A percentile compares a stretch with the other conserved stretches of the same genome.
Conservation (phyloP, 148 eudicot species). For the Rhododendron griersonianum region DNA sequence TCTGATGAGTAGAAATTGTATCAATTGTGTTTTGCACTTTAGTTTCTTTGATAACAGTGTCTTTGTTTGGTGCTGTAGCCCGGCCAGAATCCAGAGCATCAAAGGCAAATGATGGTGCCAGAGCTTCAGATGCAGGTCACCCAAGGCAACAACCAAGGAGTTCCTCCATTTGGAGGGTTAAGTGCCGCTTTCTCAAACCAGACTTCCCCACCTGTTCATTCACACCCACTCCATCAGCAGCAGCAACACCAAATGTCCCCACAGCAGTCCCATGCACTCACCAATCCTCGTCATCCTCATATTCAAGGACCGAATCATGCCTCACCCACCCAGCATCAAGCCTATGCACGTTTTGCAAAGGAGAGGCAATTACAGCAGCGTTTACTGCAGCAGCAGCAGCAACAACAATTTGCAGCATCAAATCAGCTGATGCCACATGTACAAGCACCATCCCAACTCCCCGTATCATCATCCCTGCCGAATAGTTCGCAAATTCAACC, state of each 20-base stretch:
- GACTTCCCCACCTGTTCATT: constrained; percentile 41
- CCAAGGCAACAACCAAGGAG: constrained; percentile 53
- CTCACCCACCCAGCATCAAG: constrained; percentile 57
- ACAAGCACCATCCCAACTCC: constrained; percentile 50
- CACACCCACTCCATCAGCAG: constrained; percentile 51
- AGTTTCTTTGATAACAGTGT: not conserved
- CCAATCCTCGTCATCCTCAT: constrained; percentile 52
- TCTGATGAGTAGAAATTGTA: not conserved
- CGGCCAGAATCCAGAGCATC: constrained; percentile 63
- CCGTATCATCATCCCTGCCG: constrained; percentile 53
- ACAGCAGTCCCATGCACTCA: constrained; percentile 59
- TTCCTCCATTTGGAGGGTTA: constrained; percentile 43
- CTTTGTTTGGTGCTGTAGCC: constrained; percentile 35
- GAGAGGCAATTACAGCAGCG: constrained; percentile 64
- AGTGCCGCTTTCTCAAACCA: constrained; percentile 49
- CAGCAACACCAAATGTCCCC: constrained; percentile 52
- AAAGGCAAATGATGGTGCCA: constrained; percentile 54
- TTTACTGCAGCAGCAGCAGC: constrained; percentile 47
- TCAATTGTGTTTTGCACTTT: not conserved
- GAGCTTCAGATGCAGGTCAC: constrained; percentile 61
- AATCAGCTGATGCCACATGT: constrained; percentile 51
- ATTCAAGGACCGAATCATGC: constrained; percentile 52
- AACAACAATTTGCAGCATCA: constrained; percentile 53
- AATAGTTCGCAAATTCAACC: constrained; percentile 53
- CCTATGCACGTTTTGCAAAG: constrained; percentile 62